Evolutionary conservation across 257 asterid genomes (phyloP), one percentile per base, ranked within the genome.

Genomic region (Primulina tabacum): DNA sequence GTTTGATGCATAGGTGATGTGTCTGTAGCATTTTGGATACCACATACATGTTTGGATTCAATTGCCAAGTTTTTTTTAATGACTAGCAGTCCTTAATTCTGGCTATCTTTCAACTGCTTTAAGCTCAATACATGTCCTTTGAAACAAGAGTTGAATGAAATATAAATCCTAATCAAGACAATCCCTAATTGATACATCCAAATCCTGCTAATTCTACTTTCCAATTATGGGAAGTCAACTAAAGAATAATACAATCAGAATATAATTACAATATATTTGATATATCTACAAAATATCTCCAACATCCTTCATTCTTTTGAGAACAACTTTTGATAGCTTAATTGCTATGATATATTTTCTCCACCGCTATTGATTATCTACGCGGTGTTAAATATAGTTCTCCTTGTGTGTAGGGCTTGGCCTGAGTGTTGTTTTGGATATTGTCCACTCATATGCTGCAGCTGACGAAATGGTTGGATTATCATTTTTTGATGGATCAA

Each of bases 381-480:
- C 38, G 24, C 62, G 26, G 33, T 40, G 11, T 38, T 58, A 5
- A 64, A 60, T 69, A n/a, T 74, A 59, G 28, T 50, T 35, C 64
- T 73, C 17, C 38, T 18, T 69, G 28, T 62, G 71, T 77, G 78
- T 85, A 93, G 99, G 96, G 71, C 94, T 81, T 78, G 99, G 99
- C 61, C 80, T 93, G 68, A 82, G 85, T 68, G 96, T 93, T 74
- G 80, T 93, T 81, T 82, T 93, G 78, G 99, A 93, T 78, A 87
- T 93, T 34, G 92, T 89, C 72, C 99, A 93, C 79, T 90, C 99
- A 24, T 93, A 93, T 74, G 96, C 99, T 59, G 99, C 97, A 71
- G 89, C 99, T 69, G 99, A 93, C 16, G 97, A 93, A 84, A 90
- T 89, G 97, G 92, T 88, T 67, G 99, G 99, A 37, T 78, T 90